Evolutionary conservation across 208 protist species (phyloP).

Genomic region (Trypanosoma avium): DNA sequence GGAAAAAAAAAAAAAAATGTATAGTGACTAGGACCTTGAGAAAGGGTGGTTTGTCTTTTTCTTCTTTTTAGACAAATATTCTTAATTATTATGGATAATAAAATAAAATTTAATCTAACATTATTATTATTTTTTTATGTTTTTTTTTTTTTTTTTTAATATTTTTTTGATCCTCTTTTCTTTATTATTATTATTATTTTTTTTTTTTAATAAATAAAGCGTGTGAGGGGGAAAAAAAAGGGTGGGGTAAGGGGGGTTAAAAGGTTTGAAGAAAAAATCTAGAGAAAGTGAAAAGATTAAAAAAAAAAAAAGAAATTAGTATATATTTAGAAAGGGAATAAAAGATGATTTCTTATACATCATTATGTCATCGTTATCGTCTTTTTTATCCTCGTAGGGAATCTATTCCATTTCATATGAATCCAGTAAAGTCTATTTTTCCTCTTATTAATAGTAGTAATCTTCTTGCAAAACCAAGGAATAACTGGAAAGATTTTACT

Average conservation of each 20-base stretch:
- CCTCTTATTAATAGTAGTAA: constrained; percentile 90
- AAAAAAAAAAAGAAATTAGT: no score
- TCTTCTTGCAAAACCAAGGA: constrained; percentile 76
- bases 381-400: constrained; percentile 77
- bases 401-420: constrained; percentile 73
- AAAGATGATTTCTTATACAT: constrained; percentile 34
- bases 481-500: constrained; percentile 81
- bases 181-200: no score
- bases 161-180: constrained; percentile 7
- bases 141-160: constrained; percentile 7
- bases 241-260: no score
- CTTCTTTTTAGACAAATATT: no score
- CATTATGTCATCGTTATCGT: constrained; percentile 39
- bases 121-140: constrained; percentile 6
- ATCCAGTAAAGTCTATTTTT: constrained; percentile 76
- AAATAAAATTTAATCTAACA: no score
- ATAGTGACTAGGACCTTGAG: not conserved
- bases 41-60: not conserved
- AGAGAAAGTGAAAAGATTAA: not conserved
- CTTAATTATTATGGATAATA: no score
- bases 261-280: no score
- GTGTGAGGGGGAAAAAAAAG: no score
- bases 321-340: not conserved
- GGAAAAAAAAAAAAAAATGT: constrained; percentile 2
- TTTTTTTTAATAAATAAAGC: no score